Base-by-base conservation (phyloP, 208 protist species). In the Acanthamoeba triangularis region DNA sequence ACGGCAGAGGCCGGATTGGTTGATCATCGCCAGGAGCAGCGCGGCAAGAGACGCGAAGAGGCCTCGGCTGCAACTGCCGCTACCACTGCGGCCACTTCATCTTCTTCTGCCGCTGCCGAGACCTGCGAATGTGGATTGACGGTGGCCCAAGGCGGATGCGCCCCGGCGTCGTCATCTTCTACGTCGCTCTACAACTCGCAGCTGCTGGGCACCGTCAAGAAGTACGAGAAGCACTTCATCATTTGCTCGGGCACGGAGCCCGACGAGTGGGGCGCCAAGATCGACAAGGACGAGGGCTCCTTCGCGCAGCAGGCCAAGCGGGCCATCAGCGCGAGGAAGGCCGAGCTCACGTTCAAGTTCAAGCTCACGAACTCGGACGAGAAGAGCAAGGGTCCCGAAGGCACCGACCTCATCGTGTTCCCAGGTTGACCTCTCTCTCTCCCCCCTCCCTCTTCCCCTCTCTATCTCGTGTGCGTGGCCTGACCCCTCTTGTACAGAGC, bases 181-280 rank as follows among this genome's bases (percentile, higher is more conserved):
- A 3, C 72, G 14, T 35, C 33, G 25, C 30, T 44, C 35, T 80
- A 44, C 72, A 80, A 80, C 37, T 10, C 33, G 14, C 72, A 80
- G 37, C 37, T 76, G 67, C 67, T 44, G 8, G 72, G 33, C 33
- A 80, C 33, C 18, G 72, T 76, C 25, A 80, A 80, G 72, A 80
- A 44, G 72, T 80, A 80, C 72, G 72, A 80, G 33, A 76, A 76
- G 67, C 67, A 76, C 67, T 76, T 76, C 67, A 41, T 76, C 67
- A 76, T 76, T n/a, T 76, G 67, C 67, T 76, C 67, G 67, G 67
- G 67, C 67, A 76, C 67, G 67, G 67, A 76, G 23, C 67, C 67
- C 30, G 33, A 76, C n/a, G 67, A 76, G 67, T 76, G 67, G 67
- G 33, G 67, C 18, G 67, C 67, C 67, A 76, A 76, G n/a, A 76